phyloP scores from a whole-genome alignment of 192 early-diverging fungal species.

The Entomortierella beljakovae region DNA sequence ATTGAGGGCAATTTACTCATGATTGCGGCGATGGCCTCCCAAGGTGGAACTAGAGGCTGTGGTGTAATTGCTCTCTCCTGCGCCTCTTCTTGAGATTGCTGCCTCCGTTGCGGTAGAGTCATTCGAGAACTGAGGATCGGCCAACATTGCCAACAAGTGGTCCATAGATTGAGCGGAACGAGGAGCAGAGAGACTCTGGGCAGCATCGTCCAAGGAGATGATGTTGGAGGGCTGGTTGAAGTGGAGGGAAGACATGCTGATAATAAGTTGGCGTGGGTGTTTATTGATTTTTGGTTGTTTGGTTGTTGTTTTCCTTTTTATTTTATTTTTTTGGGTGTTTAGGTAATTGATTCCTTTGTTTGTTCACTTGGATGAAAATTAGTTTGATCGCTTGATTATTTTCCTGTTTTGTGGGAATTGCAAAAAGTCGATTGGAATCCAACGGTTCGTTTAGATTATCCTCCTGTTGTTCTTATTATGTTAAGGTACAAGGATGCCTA shows the following conservation, averaged over 20 bases:
- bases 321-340: background rate
- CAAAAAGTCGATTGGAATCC: background rate
- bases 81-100: conserved; percentile 20
- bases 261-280: background rate
- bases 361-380: background rate
- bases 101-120: conserved; percentile 28
- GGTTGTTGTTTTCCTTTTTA: conserved; percentile 2
- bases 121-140: conserved; percentile 30
- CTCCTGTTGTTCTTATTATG: background rate
- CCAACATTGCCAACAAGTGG: conserved; percentile 41
- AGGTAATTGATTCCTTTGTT: conserved; percentile 5
- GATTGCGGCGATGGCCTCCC: conserved; percentile 51
- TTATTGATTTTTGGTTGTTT: background rate
- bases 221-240: conserved; percentile 48
- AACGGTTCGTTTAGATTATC: background rate
- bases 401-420: background rate
- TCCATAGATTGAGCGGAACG: conserved; percentile 46
- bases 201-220: conserved; percentile 27
- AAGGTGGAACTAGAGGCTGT: conserved; percentile 19
- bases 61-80: conserved; percentile 34
- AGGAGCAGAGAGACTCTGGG: conserved; percentile 45
- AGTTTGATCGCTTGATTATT: background rate
- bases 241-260: conserved; percentile 44
- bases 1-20: conserved; percentile 34
- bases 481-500: conserved; percentile 6